Base-by-base conservation (phyloP, 1,139 yeast genomes). In the Blastobotrys niveus region DNA sequence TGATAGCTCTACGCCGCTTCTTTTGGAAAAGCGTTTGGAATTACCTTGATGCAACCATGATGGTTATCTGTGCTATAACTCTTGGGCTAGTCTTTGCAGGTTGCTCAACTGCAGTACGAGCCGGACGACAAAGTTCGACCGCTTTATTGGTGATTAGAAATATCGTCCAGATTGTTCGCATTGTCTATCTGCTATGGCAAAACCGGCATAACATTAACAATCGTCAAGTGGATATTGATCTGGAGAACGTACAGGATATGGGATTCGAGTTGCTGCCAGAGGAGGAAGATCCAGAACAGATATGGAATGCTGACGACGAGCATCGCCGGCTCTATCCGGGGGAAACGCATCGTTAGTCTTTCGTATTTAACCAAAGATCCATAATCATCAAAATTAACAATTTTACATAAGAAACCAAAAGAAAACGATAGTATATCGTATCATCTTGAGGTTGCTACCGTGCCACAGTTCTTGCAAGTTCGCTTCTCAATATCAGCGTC, bases 381-480 rank as follows among this genome's bases (percentile, higher is more conserved):
- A 10, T 25, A 25, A 6, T 7, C n/a, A 5, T 14, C 22, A 32
- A 32, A 32, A 17, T 32, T 17, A 12, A 12, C 20, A 32, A 5
- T 14, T 17, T 12, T 17, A 12, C 18, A 39, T n/a, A 17, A 30
- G 7, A n/a, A 27, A 10, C 19, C 20, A 21, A 9, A 27, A 25
- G n/a, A 25, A 25, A 26, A 37, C 8, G 6, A 22, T 12, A 24
- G 3, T 19, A 34, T 8, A 34, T 24, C 21, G 21, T 3, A 14
- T 36, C 42, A 45, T 18, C 39, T 21, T 9, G 61, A 49, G 14
- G 52, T 51, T 10, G 56, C 65, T 5, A 66, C 48, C 5, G 86
- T 79, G 1, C 91, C 89, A 63, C 97, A 89, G 15, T 73, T 65
- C 41, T 68, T 60, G 64, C 97, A 89, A 2, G 88, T 85, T 59